A percentile compares a stretch with the other conserved stretches of the same genome.
Conservation (phyloP, 495 filamentous ascomycete species). For the Talaromyces ruber region DNA sequence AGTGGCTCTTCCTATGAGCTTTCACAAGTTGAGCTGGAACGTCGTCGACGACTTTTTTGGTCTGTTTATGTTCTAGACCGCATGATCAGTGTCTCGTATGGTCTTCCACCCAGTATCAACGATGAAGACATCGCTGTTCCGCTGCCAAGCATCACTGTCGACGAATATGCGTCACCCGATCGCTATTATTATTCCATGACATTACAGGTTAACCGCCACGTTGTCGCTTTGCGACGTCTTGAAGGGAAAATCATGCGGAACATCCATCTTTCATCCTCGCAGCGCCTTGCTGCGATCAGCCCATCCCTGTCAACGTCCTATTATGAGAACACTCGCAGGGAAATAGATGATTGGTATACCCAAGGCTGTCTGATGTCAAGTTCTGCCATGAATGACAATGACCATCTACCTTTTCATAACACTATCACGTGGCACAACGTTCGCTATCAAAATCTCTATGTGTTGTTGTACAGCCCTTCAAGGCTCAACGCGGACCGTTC, state of each 20-base stretch:
- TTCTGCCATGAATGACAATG: constrained; percentile 11
- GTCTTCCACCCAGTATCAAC: constrained; percentile 14
- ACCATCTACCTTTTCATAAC: constrained; percentile 20
- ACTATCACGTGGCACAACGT: constrained; percentile 20
- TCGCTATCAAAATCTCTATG: constrained; percentile 18
- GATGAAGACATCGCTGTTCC: constrained; percentile 16
- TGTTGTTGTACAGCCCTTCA: constrained; percentile 13
- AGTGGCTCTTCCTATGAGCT: neutral
- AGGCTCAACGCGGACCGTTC: constrained; percentile 6
- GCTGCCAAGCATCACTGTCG: constrained; percentile 19
- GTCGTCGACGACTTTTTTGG: constrained; percentile 19
- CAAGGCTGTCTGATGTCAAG: constrained; percentile 17
- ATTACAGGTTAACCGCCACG: constrained; percentile 19
- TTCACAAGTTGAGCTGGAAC: constrained; percentile 13
- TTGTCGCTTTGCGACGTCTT: constrained; percentile 19
- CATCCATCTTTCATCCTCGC: constrained; percentile 5
- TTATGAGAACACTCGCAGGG: constrained; percentile 9
- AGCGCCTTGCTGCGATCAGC: neutral
- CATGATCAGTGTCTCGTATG: constrained; percentile 18
- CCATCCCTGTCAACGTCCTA: neutral
- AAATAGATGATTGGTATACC: constrained; percentile 21
- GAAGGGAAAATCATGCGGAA: constrained; percentile 17
- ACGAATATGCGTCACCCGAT: constrained; percentile 18
- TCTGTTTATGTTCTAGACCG: constrained; percentile 20
- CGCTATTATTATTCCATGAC: constrained; percentile 14